A percentile compares a stretch with the other conserved stretches of the same genome.
Conservation (phyloP, 257 asterid genomes). For the Galeopsis tetrahit region DNA sequence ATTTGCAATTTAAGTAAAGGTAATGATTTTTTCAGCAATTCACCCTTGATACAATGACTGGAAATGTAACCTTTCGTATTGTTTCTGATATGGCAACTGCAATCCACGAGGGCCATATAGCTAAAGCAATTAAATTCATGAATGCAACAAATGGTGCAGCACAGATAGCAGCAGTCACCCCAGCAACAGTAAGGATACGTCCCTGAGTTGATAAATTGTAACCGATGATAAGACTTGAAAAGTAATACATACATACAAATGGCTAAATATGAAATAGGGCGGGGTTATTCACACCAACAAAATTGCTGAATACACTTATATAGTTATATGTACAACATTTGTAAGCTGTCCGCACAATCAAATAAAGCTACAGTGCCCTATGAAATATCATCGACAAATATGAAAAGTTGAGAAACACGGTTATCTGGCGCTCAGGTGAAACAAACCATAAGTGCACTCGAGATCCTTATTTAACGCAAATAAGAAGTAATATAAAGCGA, state of each 20-base stretch:
- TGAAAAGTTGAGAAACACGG: neutral
- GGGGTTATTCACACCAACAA: too few relatives aligned
- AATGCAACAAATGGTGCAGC: constrained; percentile 80
- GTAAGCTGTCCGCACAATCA: too few relatives aligned
- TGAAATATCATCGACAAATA: neutral
- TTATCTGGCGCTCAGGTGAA: constrained; percentile 2
- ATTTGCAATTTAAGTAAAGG: too few relatives aligned
- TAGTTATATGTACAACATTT: too few relatives aligned
- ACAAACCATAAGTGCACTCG: neutral
- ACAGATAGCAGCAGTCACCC: constrained; percentile 85
- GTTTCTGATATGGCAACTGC: constrained; percentile 89
- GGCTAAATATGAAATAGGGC: neutral
- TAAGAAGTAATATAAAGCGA: neutral
- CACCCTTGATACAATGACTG: neutral
- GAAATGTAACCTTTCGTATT: constrained; percentile 71
- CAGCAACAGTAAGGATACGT: constrained; percentile 81
- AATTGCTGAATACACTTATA: too few relatives aligned
- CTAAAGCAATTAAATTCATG: constrained; percentile 77
- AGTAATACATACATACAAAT: neutral
- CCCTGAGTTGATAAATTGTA: constrained; percentile 53
- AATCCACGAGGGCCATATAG: constrained; percentile 96
- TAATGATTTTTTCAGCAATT: too few relatives aligned
- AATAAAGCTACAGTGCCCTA: too few relatives aligned
- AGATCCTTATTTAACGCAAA: constrained; percentile 9
- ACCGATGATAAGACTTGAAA: neutral